phyloP scores from a whole-genome alignment of 1,139 yeast genomes.

The Pneumocystis jirovecii region DNA sequence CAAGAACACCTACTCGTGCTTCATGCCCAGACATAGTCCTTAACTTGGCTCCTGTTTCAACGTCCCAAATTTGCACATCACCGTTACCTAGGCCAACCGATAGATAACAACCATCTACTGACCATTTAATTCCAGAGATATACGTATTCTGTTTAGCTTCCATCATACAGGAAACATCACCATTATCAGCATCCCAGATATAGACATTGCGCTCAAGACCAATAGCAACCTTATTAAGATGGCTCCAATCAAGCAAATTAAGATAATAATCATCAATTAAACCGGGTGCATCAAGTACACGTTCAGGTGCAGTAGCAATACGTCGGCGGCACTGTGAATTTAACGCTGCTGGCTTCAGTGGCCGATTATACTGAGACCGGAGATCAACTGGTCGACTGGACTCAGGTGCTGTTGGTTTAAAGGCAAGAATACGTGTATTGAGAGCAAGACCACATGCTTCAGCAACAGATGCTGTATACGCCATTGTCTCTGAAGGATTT shows the following conservation, averaged over 20 bases:
- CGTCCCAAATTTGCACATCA: conserved; percentile 83
- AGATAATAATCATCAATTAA: conserved; percentile 83
- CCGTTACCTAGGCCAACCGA: conserved; percentile 82
- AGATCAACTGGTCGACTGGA: conserved; percentile 43
- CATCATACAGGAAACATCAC: conserved; percentile 58
- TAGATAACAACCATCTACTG: conserved; percentile 77
- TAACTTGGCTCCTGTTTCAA: conserved; percentile 55
- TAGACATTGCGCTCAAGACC: conserved; percentile 76
- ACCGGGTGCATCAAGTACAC: conserved; percentile 94
- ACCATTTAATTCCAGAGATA: conserved; percentile 77
- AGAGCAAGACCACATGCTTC: conserved; percentile 86
- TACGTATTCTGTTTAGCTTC: conserved; percentile 32
- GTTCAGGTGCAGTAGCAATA: conserved; percentile 77
- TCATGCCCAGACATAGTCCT: conserved; percentile 64
- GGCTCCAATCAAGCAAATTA: conserved; percentile 79
- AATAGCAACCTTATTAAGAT: conserved; percentile 67
- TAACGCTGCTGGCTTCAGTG: conserved; percentile 33
- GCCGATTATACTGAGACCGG: conserved; percentile 28
- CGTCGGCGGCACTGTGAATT: conserved; percentile 45
- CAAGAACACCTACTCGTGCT: conserved; percentile 66
- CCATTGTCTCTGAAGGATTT: conserved; percentile 2
- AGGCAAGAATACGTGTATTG: conserved; percentile 71
- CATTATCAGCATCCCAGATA: conserved; percentile 83
- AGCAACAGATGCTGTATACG: conserved; percentile 72
- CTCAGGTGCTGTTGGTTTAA: conserved; percentile 78